Base-by-base conservation (phyloP, 805 yeast species). In the Teunomyces atbi region DNA sequence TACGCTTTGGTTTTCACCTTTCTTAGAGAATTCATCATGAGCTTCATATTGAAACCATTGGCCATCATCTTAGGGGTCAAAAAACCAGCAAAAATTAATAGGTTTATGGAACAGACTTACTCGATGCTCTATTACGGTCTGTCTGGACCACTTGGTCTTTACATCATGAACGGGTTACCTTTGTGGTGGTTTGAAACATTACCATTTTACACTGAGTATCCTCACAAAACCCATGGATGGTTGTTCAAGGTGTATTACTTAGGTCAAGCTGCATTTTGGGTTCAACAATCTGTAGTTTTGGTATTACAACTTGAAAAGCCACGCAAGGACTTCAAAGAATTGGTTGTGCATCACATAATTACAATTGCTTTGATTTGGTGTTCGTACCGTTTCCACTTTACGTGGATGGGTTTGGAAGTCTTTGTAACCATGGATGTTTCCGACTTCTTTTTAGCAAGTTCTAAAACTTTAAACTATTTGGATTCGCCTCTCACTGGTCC, bases 191-290 rank as follows among this genome's bases (percentile, higher is more conserved):
- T 94, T 67, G 79, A 87, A 62, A 94, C 97, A 2, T 73, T 81
- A 3, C 82, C 88, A 30, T 86, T 92, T 74, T 94, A 89, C 66
- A 76, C 64, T 49, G 71, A 79, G 20, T 92, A 85, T 64, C 99
- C 99, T 5, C 98, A 94, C 69, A 74, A 78, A 49, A 75, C 84
- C 28, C 87, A 86, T 60, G 84, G 79, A 46, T 76, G 71, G 50
- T 71, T 76, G 46, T 86, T 86, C 73, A 94, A 94, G 70, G 65
- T 82, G 11, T 94, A 86, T 62, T 94, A 94, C 64, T 73, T 94
- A 50, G 82, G 87, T 35, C 98, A 94, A 71, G 97, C 98, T 5
- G 86, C 97, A 4, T 94, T 89, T 67, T 94, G 99, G 99, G 83
- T 90, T 18, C 99, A 94, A 71, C 99, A 94, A 69, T 84, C 95